Evolutionary conservation across 495 filamentous ascomycete genomes (phyloP), one percentile per base, ranked within the genome.

Genomic region (Penicillium chermesinum): DNA sequence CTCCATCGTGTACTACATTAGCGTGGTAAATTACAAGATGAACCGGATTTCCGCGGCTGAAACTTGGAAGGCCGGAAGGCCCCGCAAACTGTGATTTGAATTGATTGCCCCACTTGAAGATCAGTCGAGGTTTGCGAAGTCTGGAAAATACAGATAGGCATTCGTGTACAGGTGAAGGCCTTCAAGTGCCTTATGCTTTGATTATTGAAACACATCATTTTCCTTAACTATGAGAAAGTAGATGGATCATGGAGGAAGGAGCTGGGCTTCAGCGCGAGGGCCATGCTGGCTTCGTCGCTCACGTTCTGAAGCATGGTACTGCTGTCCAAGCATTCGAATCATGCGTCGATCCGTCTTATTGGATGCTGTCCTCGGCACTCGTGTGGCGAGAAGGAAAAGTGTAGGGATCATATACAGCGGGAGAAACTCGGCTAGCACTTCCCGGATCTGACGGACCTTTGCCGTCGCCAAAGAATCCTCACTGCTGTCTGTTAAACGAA

Each of bases 281-380:
- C 13, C n/a, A 20, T 16, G 21, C 7, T 18, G 12, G 2, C 21
- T 44, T 27, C 25, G 20, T 16, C 10, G 4, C 10, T 34, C 25
- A 7, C 22, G 41, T 27, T 44, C 41, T 34, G 25, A 1, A 3
- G 22, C 41, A n/a, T 44, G 32, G 22, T 30, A 44, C 32, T 44
- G 15, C 12, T 25, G 30, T 44, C 20, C 4, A 14, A 44, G 2
- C 30, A 44, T 13, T 4, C 41, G 21, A 32, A 44, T 44, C 41
- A 44, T 45, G 12, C 43, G 1, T 12, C 43, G 25, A 27, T 45
- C 61, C 0, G 65, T 57, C 55, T 79, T 78, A 8, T 67, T 71
- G 0, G 69, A 72, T 14, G 48, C 54, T 0, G 64, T 71, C 10
- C 66, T 53, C 2, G 76, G 76, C 43, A 77, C 61, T 21, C 49